Conservation (phyloP, 2,329 filamentous ascomycete genomes). For the Cercospora zeina region DNA sequence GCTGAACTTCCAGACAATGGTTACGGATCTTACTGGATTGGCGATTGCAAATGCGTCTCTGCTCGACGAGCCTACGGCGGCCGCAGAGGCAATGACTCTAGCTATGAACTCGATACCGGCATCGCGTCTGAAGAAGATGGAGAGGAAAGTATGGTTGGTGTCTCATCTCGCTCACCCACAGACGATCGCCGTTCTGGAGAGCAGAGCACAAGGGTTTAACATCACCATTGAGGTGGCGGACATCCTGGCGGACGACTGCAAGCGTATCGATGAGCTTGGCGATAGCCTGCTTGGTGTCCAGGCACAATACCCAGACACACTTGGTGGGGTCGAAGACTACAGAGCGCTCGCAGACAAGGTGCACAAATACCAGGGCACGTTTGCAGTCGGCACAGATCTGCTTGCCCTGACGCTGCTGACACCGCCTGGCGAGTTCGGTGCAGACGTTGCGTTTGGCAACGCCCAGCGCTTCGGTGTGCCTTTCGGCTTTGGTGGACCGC, state of each 20-base stretch:
- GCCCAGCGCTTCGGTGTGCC: constrained; percentile 90
- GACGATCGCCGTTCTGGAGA: constrained; percentile 78
- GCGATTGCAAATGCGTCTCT: constrained; percentile 88
- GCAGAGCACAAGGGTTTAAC: constrained; percentile 86
- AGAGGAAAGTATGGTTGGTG: constrained; percentile 79
- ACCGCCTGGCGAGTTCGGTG: constrained; percentile 89
- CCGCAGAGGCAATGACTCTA: constrained; percentile 93
- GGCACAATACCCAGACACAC: constrained; percentile 92
- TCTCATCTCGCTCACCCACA: constrained; percentile 81
- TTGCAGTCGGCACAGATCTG: constrained; percentile 87
- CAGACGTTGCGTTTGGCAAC: constrained; percentile 91
- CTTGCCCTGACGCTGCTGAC: constrained; percentile 83
- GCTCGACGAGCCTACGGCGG: constrained; percentile 87
- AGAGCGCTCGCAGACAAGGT: constrained; percentile 70
- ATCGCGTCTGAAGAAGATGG: constrained; percentile 66
- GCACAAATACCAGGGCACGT: constrained; percentile 73
- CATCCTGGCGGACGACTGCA: constrained; percentile 63
- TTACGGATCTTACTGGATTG: constrained; percentile 81
- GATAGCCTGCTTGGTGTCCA: constrained; percentile 84
- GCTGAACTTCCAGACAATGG: constrained; percentile 93
- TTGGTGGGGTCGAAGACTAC: constrained; percentile 77
- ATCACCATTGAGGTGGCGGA: constrained; percentile 75
- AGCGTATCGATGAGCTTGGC: constrained; percentile 70
- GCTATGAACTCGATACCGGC: constrained; percentile 74
- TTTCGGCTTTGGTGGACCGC: constrained; percentile 89